Evolutionary conservation across 2,329 filamentous ascomycete species (phyloP), one percentile per base, ranked within the genome.

Genomic region (Lecanosticta acicola): DNA sequence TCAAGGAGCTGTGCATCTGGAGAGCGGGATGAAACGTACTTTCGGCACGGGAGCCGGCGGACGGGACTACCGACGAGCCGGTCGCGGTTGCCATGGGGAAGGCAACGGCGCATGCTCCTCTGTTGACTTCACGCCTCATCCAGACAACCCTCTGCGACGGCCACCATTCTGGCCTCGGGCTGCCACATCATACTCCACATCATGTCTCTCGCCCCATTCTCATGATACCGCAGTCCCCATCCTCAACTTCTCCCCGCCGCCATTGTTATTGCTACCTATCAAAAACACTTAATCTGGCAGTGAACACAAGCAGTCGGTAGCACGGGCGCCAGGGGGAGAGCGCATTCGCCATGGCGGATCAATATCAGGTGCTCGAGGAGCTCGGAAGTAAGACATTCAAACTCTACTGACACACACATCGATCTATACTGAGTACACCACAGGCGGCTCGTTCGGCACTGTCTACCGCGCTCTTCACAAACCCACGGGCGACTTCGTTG

Each of bases 401-500:
- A 16, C 21, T 10, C 17, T 11, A 13, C 19, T 32, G 17, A 45
- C 17, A 43, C 24, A 38, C n/a, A n/a, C n/a, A 29, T 20, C 13
- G 2, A 18, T 14, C 29, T 16, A 37, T 39, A 34, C 37, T 54
- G 41, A 49, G 17, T 20, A 44, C 35, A 13, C 11, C 14, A 11
- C 48, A 94, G 88, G 87, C 68, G 91, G 91, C 48, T 96, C 90
- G 67, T 98, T 98, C 67, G 93, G 93, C 46, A 83, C 91, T 36
- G 93, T 98, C 24, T 98, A 94, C 77, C 96, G 96, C 68, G 93
- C 89, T 41, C 90, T 96, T 62, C 89, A 97, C 61, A 87, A 83
- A 65, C 74, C 81, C 20, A 96, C 91, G 1, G 91, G 91, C 54
- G 89, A 96, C 61, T 85, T 90, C 33, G 93, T 97, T 43, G 93